Evolutionary conservation across 768 basidiomycete species (phyloP).

Genomic region (Suillus subalutaceus): DNA sequence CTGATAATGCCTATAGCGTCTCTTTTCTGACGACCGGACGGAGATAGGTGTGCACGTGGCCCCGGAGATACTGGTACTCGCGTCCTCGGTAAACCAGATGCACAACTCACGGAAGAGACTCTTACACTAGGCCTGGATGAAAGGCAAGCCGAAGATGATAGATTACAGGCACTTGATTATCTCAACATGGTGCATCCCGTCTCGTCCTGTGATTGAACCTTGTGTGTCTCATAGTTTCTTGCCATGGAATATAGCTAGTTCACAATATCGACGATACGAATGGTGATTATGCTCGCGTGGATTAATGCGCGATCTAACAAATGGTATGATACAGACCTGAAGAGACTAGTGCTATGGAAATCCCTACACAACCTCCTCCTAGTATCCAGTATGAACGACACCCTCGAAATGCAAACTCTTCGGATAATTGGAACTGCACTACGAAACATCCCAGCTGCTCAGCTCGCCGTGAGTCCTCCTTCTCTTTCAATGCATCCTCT

Average conservation of each 20-base stretch:
- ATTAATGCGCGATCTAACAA: conserved; percentile 1
- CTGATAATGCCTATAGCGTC: no score
- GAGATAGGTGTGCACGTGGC: no score
- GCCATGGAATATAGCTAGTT: conserved; percentile 55
- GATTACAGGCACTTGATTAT: conserved; percentile 76
- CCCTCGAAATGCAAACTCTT: conserved; percentile 65
- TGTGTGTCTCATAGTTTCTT: no score
- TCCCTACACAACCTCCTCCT: conserved; percentile 66
- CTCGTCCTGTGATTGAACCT: conserved; percentile 19
- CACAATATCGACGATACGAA: conserved; percentile 93
- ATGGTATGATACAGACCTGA: conserved; percentile 61
- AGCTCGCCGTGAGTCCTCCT: conserved; percentile 60
- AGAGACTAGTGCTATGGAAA: conserved; percentile 63
- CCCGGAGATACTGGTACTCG: no score
- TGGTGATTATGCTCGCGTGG: conserved; percentile 35
- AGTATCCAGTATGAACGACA: conserved; percentile 53
- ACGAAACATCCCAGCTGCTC: conserved; percentile 88
- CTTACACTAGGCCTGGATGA: conserved; percentile 65
- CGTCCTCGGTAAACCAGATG: conserved; percentile 80
- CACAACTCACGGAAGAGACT: conserved; percentile 82
- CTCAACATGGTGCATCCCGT: conserved; percentile 71
- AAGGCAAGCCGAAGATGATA: conserved; percentile 54
- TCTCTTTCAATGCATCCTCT: no score
- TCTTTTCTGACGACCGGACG: no score
- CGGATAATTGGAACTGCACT: conserved; percentile 91